These are phyloP conservation scores for Piromyces sp. DNA, from an alignment of 192 early-diverging fungal genomes.

Conservation along the genomic window DNA sequence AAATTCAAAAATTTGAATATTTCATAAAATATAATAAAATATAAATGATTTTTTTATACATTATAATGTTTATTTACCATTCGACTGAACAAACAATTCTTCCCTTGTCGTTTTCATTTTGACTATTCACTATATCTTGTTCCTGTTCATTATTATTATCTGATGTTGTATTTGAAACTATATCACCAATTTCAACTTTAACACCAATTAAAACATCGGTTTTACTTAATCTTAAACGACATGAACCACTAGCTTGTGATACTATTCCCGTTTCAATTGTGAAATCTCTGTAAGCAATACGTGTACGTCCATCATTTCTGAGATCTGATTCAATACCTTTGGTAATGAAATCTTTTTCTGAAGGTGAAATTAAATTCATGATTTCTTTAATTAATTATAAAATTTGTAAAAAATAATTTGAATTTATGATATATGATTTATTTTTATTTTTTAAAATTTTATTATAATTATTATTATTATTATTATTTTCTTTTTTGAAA, in stretches of 20 bases:
- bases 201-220: constrained; percentile 88
- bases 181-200: constrained; percentile 70
- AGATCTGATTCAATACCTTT: constrained; percentile 61
- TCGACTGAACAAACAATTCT: constrained; percentile 76
- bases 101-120: constrained; percentile 42
- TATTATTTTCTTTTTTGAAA: too few species aligned
- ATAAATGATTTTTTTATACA: too few species aligned
- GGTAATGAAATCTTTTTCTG: constrained; percentile 67
- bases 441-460: too few species aligned
- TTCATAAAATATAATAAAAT: too few species aligned
- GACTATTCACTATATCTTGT: constrained; percentile 32
- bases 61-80: too few species aligned
- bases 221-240: constrained; percentile 44
- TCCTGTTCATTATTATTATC: constrained; percentile 8
- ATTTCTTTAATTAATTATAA: too few species aligned
- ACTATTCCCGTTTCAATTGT: constrained; percentile 73
- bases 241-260: constrained; percentile 77
- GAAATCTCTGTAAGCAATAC: constrained; percentile 57
- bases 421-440: too few species aligned
- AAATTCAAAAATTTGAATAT: too few species aligned
- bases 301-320: constrained; percentile 72
- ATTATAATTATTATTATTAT: too few species aligned
- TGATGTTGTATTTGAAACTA: constrained; percentile 6
- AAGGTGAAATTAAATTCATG: constrained; percentile 34
- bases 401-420: too few species aligned